These are phyloP conservation scores for Corchorus olitorius DNA, from an alignment of 345 rosid genomes.

Conservation along the genomic window DNA sequence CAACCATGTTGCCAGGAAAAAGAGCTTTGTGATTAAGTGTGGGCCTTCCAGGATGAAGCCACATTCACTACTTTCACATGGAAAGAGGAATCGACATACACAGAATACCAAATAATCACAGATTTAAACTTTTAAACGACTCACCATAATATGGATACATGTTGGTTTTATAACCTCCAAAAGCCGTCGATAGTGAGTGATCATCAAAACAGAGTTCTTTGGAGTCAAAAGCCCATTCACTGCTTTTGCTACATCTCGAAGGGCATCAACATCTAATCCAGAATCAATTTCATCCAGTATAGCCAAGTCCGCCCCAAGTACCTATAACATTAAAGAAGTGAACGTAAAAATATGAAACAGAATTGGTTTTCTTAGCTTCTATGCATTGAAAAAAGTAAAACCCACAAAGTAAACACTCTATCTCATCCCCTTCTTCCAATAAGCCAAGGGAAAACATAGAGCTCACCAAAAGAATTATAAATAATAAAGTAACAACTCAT, in stretches of 20 bases:
- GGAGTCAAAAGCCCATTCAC: constrained; percentile 88
- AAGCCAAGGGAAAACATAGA: neutral
- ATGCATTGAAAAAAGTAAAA: neutral
- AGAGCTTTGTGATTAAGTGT: neutral
- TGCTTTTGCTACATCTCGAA: constrained; percentile 87
- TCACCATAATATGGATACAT: constrained; percentile 85
- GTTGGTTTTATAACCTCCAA: constrained; percentile 79
- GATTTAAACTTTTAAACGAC: constrained; percentile 19
- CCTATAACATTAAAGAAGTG: constrained; percentile 42
- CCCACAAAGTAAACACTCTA: neutral
- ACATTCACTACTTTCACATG: neutral
- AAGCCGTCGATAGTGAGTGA: constrained; percentile 87
- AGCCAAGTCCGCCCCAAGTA: constrained; percentile 89
- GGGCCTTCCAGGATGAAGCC: neutral
- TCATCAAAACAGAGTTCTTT: constrained; percentile 84
- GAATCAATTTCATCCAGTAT: constrained; percentile 97
- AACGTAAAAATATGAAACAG: constrained; percentile 12
- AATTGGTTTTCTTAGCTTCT: neutral
- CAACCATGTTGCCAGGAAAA: neutral
- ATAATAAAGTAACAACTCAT: neutral
- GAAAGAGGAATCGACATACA: neutral
- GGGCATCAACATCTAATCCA: constrained; percentile 94
- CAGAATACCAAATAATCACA: neutral
- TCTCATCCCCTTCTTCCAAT: neutral
- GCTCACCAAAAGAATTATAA: neutral